These are phyloP conservation scores for Fragosphaeria purpurea DNA, from an alignment of 2,329 filamentous ascomycete species.

Conservation along the genomic window DNA sequence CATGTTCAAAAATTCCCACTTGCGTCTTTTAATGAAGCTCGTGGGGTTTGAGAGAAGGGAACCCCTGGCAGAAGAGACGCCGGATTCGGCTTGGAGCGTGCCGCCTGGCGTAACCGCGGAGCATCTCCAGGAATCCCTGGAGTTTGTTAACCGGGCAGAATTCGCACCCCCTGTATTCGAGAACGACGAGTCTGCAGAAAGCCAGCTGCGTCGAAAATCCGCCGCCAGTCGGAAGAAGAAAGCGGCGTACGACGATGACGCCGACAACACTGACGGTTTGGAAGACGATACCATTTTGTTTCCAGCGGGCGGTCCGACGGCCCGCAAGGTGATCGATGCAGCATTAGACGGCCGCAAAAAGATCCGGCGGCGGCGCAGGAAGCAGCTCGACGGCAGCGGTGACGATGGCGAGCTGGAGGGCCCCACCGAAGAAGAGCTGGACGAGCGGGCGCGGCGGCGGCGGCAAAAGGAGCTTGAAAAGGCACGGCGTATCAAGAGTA, in stretches of 20 bases:
- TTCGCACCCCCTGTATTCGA: conserved; percentile 70
- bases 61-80: conserved; percentile 53
- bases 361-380: conserved; percentile 45
- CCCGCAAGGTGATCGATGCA: conserved; percentile 41
- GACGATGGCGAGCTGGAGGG: conserved; percentile 32
- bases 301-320: conserved; percentile 55
- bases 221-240: conserved; percentile 31
- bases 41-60: conserved; percentile 56
- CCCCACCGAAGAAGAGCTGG: conserved; percentile 48
- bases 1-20: conserved; percentile 81
- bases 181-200: conserved; percentile 61
- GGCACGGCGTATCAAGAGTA: conserved; percentile 71
- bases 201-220: conserved; percentile 67
- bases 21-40: conserved; percentile 74
- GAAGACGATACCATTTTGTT: conserved; percentile 53
- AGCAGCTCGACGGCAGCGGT: conserved; percentile 31
- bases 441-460: conserved; percentile 51
- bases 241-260: conserved; percentile 23
- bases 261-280: conserved; percentile 33
- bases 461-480: conserved; percentile 66
- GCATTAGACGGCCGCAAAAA: conserved; percentile 35
- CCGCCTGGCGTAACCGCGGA: conserved; percentile 55
- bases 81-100: conserved; percentile 69
- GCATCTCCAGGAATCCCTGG: conserved; percentile 57
- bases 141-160: conserved; percentile 66